Evolutionary conservation across 2,329 filamentous ascomycete species (phyloP), one percentile per base, ranked within the genome.

Genomic region (Rhynchosporium secalis): DNA sequence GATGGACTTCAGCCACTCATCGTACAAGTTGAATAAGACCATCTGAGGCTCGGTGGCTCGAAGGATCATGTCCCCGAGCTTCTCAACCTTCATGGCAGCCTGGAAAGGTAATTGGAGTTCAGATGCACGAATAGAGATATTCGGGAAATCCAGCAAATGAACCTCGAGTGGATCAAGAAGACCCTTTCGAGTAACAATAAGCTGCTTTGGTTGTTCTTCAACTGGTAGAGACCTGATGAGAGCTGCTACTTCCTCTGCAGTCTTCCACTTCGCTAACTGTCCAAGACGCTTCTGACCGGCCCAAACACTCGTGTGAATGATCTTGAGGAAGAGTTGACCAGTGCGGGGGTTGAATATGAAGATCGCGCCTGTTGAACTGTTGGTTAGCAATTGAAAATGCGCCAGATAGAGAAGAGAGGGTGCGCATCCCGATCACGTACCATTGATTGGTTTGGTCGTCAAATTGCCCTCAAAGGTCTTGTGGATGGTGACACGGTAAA

Each of bases 281-380:
- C 96, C 96, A 38, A 99, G 86, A 90, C 95, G 96, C 78, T 99
- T 99, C 78, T 99, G 95, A 60, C 95, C 95, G 57, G 95, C 95
- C 95, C 95, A 99, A 33, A 99, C 96, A 73, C 93, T 97, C 1
- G 95, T 99, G 78, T 99, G 96, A 69, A 99, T 99, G 71, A 99
- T 98, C 83, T 99, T 99, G 74, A 99, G 78, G 86, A 99, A 99
- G 45, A 99, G 79, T 74, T 99, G 95, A 56, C 95, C 95, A 58
- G 95, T 99, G 62, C 94, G 87, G n/a, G 96, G 95, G 75, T 99
- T 99, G 85, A 99, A 98, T 74, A 99, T 99, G 81, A 99, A 99
- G 75, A 99, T 98, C 51, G 96, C 95, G 20, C 20, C 20, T 20
- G 20, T 20, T 20, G 20, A 20, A 20, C 20, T 20, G 20, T 20